These are phyloP conservation scores for Cyclotella distinguenda DNA, from an alignment of 108 stramenopile species.

Conservation along the genomic window DNA sequence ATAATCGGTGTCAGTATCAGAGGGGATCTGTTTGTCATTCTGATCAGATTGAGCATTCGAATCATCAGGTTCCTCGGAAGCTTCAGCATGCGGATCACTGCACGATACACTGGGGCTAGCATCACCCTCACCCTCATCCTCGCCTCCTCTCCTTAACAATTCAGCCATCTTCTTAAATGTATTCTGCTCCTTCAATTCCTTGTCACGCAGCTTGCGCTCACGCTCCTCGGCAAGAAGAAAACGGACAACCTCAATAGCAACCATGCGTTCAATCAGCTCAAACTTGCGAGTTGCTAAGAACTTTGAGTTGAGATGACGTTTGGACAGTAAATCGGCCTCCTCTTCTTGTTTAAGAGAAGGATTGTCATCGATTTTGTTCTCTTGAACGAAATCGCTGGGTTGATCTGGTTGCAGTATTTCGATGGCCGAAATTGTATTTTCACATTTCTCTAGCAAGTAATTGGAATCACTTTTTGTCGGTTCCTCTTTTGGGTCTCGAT, in stretches of 20 bases:
- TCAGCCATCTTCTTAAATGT: constrained; percentile 23
- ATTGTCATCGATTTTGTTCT: not conserved
- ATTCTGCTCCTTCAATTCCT: constrained; percentile 23
- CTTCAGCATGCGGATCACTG: too few relatives aligned
- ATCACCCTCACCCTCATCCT: constrained; percentile 3
- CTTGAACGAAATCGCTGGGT: not conserved
- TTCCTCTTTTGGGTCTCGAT: too few relatives aligned
- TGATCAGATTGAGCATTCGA: constrained; percentile 10
- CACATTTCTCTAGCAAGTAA: too few relatives aligned
- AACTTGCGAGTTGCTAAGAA: constrained; percentile 48
- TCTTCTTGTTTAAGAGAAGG: not conserved
- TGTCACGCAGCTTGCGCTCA: constrained; percentile 29
- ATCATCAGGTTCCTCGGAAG: constrained; percentile 1
- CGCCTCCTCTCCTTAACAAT: constrained; percentile 19
- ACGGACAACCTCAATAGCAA: constrained; percentile 49
- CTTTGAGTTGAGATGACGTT: constrained; percentile 40
- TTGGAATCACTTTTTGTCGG: too few relatives aligned
- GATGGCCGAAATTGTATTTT: too few relatives aligned
- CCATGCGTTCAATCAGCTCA: constrained; percentile 44
- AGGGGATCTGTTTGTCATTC: not conserved
- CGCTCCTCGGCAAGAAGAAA: constrained; percentile 46
- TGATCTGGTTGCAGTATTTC: not conserved
- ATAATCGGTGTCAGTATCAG: constrained; percentile 7
- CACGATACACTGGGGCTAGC: not conserved
- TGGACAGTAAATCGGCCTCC: constrained; percentile 15